Evolutionary conservation across 1,284 basidiomycete genomes (phyloP), one percentile per base, ranked within the genome.

Genomic region (Leccinum holopus): DNA sequence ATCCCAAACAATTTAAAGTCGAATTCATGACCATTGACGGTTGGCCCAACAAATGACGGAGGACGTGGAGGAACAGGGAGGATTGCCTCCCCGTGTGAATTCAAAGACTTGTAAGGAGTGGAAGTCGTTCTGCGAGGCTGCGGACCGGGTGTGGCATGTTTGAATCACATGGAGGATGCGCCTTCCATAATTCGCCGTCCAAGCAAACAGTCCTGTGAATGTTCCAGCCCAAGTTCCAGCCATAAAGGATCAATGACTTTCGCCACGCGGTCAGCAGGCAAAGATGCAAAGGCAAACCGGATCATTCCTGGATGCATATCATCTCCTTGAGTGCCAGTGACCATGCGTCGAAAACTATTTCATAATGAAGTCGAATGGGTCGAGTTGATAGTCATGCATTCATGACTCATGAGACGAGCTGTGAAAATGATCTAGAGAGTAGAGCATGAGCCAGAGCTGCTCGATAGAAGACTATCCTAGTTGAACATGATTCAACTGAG

Each of bases 1-100:
- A 72, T 2, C 4, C 1, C 0, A 55, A 3, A 33, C 68, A 71
- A 28, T 55, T 61, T 25, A 25, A 4, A 28, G 60, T 56, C 4
- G 65, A 30, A 32, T 59, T 11, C 71, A 67, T 70, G 6, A 16
- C 37, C 7, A 39, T 39, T 16, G 37, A 49, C 54, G 16, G 56
- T 44, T 12, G 4, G 52, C 30, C 12, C 5, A 25, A 37, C 33
- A 35, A 35, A 52, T 18, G 44, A 37, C 14, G 7, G 25, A 11
- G 8, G 32, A 47, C 14, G 52, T 21, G 18, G 35, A 18, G 9
- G 0, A 30, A 52, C 12, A 21, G 21, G 54, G 25, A 47, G 10
- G n/a, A 18, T 47, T 18, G 41, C 41, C 41, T 18, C 41, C n/a
- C n/a, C 41, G 41, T 44, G 41, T 10, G 55, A 49, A 54, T 11